Evolutionary conservation across 192 early-diverging fungal genomes (phyloP).

Genomic region (Rhizophagus sp.): DNA sequence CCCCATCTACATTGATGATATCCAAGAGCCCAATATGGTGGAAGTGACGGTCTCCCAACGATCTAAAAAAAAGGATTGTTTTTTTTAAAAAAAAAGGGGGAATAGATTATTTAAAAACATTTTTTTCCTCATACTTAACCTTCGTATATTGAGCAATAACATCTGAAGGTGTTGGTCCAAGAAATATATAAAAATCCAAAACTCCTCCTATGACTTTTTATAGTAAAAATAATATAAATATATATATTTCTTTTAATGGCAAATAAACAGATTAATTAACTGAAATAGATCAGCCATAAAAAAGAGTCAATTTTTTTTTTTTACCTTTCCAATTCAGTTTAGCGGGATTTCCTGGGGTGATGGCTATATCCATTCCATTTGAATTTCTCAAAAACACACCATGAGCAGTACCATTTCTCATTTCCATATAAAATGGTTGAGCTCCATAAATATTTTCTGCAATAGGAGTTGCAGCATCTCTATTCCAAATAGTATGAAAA

Average conservation of each 20-base stretch:
- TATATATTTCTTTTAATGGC: neutral
- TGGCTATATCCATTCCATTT: constrained; percentile 68
- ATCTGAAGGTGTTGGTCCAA: constrained; percentile 42
- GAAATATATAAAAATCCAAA: constrained; percentile 64
- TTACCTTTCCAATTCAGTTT: constrained; percentile 33
- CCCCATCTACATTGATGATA: constrained; percentile 69
- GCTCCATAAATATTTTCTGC: constrained; percentile 54
- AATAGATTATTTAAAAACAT: neutral
- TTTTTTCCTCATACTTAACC: constrained; percentile 20
- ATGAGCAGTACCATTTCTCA: constrained; percentile 48
- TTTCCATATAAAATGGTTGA: constrained; percentile 67
- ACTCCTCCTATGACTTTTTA: constrained; percentile 66
- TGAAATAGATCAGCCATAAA: too few species aligned
- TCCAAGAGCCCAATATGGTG: constrained; percentile 64
- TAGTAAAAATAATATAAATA: constrained; percentile 18
- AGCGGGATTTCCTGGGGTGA: constrained; percentile 12
- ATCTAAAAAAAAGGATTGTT: neutral
- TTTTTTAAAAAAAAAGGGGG: neutral
- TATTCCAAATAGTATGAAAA: constrained; percentile 17
- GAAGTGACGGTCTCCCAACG: constrained; percentile 60
- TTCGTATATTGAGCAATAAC: constrained; percentile 62
- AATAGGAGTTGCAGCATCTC: constrained; percentile 11
- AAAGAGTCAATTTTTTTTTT: neutral
- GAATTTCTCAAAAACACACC: constrained; percentile 59
- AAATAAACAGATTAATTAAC: constrained; percentile 11